Base-by-base conservation (phyloP, 441 rosid genomes). In the Adansonia gregorii region DNA sequence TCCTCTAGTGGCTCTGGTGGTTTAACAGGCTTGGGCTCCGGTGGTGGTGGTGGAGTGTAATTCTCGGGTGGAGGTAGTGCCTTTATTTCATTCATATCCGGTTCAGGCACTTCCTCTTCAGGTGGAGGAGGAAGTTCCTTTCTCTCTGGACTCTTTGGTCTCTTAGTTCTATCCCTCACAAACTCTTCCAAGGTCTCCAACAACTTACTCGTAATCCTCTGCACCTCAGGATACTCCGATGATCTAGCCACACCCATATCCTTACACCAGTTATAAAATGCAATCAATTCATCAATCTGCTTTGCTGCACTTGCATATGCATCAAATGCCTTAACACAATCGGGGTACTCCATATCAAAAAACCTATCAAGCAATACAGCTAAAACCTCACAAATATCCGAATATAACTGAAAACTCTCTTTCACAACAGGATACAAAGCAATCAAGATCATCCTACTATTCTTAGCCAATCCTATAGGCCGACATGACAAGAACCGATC, bases 131-230 rank as follows among this genome's bases (percentile, higher is more conserved):
- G 88, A 76, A 74, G 45, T 80, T 87, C 87, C 80, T 82, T 93
- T 84, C 89, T 83, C 82, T 92, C 97, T 0, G 98, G 98, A 82
- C 97, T 94, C 85, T 92, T 95, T 2, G 89, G 83, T 49, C 87
- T 86, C 82, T 95, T 95, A 0, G 98, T 89, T 81, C 97, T 87
- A 75, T 95, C 99, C 85, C 97, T 91, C 76, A 95, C 85, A 82
- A 94, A 94, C 86, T 91, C 99, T 78, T 94, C 98, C 86, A 95
- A 76, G 0, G 98, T 94, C 86, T 92, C 99, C 88, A 95, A 79
- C 78, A 94, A 81, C 81, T 94, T 95, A 61, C 90, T 84, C 0
- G 98, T 92, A 72, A 95, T 95, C 84, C 89, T 93, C 87, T 95
- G 99, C 80, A 95, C 95, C 78, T 94, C 97, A 2, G 99, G 99